Evolutionary conservation across 2,329 filamentous ascomycete genomes (phyloP).

Genomic region (Talaromyces sp.): DNA sequence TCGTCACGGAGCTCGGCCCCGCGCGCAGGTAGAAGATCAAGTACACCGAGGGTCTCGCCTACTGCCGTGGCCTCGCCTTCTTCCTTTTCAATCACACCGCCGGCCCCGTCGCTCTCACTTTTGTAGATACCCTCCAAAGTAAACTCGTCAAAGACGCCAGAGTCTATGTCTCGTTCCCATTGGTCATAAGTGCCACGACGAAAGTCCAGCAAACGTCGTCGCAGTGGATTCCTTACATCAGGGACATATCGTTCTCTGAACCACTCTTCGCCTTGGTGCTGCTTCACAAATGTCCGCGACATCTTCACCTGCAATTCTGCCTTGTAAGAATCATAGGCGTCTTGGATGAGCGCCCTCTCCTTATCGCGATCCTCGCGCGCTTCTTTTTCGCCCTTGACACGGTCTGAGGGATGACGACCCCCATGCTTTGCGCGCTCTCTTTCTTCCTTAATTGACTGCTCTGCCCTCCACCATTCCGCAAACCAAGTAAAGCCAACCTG

Average conservation of each 20-base stretch:
- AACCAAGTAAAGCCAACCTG: constrained; percentile 66
- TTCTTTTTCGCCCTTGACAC: constrained; percentile 58
- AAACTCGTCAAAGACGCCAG: constrained; percentile 87
- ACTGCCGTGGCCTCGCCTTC: constrained; percentile 89
- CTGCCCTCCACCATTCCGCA: constrained; percentile 63
- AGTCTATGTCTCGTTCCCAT: constrained; percentile 83
- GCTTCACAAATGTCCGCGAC: constrained; percentile 82
- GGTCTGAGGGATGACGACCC: constrained; percentile 49
- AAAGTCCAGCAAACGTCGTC: constrained; percentile 70
- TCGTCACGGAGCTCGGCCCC: constrained; percentile 88
- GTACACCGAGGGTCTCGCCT: constrained; percentile 87
- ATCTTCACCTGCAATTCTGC: constrained; percentile 64
- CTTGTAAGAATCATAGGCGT: constrained; percentile 62
- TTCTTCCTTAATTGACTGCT: constrained; percentile 60
- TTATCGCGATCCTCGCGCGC: constrained; percentile 58
- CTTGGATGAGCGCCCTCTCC: constrained; percentile 59
- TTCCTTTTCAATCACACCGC: constrained; percentile 84
- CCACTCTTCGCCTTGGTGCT: constrained; percentile 96
- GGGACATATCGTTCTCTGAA: constrained; percentile 92
- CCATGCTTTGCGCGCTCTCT: constrained; percentile 58
- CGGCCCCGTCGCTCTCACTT: constrained; percentile 80
- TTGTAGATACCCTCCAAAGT: constrained; percentile 92
- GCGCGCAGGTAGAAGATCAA: constrained; percentile 77
- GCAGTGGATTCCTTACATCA: constrained; percentile 71
- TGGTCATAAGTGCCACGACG: constrained; percentile 73